Percentiles rank a stretch among this genome's conserved stretches.
phyloP scores from a whole-genome alignment of 768 basidiomycete genomes.

The Cytidiella melzeri region DNA sequence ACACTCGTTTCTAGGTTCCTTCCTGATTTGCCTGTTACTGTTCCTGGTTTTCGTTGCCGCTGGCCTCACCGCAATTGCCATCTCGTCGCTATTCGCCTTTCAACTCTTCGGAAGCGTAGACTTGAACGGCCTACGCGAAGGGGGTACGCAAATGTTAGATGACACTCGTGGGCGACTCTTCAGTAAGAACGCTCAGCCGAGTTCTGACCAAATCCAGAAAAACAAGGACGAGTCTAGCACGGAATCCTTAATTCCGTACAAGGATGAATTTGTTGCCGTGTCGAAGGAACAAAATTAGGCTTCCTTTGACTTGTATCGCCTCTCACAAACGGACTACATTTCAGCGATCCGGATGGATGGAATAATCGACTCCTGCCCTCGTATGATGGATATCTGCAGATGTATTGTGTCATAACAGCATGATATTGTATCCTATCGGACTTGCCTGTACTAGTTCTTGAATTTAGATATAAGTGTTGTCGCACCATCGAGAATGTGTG shows the following conservation, averaged over 20 bases:
- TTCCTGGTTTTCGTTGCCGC: slow-evolving; percentile 15
- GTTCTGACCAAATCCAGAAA: not conserved
- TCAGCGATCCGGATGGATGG: no score
- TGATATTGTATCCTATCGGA: no score
- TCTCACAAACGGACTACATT: no score
- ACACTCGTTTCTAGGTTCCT: slow-evolving; percentile 11
- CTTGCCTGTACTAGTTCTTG: no score
- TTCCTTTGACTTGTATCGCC: no score
- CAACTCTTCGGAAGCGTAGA: slow-evolving; percentile 13
- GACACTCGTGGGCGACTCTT: slow-evolving; percentile 3
- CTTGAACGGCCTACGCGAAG: slow-evolving; percentile 10
- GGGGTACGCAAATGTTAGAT: slow-evolving; percentile 8
- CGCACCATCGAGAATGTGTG: no score
- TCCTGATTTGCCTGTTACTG: slow-evolving; percentile 15
- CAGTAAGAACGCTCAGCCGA: not conserved
- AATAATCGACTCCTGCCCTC: no score
- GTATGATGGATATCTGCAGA: no score
- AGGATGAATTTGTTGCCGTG: no score
- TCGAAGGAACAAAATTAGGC: no score
- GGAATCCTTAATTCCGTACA: not conserved
- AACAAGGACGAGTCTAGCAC: not conserved
- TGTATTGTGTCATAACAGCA: no score
- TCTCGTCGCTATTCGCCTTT: slow-evolving; percentile 8
- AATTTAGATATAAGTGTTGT: no score
- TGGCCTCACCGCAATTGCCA: slow-evolving; percentile 11